Conservation (phyloP, 2,329 filamentous ascomycete species). For the Neonectria neomacrospora region DNA sequence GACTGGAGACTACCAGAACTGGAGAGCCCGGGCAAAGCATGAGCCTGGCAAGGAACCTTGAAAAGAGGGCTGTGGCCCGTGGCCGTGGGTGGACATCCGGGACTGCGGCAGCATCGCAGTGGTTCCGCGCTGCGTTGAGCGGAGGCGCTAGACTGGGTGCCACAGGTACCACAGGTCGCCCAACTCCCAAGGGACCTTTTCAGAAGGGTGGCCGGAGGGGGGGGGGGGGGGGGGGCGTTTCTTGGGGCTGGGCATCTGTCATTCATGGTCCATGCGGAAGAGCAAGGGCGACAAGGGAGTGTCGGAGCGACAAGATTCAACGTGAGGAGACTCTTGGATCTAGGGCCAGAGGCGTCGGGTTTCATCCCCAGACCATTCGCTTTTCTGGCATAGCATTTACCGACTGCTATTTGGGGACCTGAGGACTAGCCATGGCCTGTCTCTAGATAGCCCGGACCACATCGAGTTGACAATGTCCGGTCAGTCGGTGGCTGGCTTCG, state of each 20-base stretch:
- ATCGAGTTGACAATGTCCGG: slow-evolving; percentile 21
- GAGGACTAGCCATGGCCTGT: slow-evolving; percentile 19
- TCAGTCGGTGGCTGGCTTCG: slow-evolving; percentile 15
- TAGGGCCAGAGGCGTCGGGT: slow-evolving; percentile 11
- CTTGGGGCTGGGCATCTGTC: slow-evolving; percentile 26
- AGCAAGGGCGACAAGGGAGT: slow-evolving; percentile 8
- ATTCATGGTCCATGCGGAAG: slow-evolving; percentile 23
- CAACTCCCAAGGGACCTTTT: slow-evolving; percentile 11
- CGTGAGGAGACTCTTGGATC: slow-evolving; percentile 12
- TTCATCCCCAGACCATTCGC: neutral
- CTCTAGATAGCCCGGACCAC: slow-evolving; percentile 11
- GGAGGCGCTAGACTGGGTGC: slow-evolving; percentile 40
- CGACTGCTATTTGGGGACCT: slow-evolving; percentile 19
- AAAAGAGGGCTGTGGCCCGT: slow-evolving; percentile 32
- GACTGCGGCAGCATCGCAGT: slow-evolving; percentile 30
- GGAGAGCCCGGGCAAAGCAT: slow-evolving; percentile 1
- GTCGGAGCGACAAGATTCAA: slow-evolving; percentile 7
- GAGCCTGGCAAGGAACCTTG: slow-evolving; percentile 37
- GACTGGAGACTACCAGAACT: neutral
- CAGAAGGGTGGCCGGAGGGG: slow-evolving; percentile 22
- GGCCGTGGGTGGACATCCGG: slow-evolving; percentile 23
- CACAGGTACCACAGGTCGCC: slow-evolving; percentile 33
- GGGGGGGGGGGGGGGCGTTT: too few relatives aligned
- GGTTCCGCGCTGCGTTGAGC: slow-evolving; percentile 36
- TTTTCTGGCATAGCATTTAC: slow-evolving; percentile 16